Percentiles rank a stretch among this genome's conserved stretches.
Conservation (phyloP, 2,329 filamentous ascomycete genomes). For the Fusarium sarcochroum region DNA sequence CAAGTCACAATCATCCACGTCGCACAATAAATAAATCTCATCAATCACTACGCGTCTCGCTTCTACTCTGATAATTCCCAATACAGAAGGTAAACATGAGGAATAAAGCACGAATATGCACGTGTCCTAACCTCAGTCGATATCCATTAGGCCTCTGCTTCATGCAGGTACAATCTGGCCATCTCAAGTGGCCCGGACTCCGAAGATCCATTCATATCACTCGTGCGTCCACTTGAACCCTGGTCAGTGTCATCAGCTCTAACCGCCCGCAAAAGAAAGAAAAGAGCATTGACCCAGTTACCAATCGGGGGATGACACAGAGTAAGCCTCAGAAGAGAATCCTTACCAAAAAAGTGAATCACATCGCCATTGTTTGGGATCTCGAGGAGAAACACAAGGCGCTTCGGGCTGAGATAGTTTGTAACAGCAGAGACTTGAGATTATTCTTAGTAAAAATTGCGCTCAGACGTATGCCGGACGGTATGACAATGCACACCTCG, state of each 20-base stretch:
- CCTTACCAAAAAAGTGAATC: constrained; percentile 11
- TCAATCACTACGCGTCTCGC: constrained; percentile 13
- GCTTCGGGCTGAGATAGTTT: constrained; percentile 23
- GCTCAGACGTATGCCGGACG: constrained; percentile 5
- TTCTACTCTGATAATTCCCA: constrained; percentile 12
- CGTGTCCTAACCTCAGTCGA: constrained; percentile 36
- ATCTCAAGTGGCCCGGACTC: constrained; percentile 42
- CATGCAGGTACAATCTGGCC: constrained; percentile 49
- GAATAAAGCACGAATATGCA: constrained; percentile 16
- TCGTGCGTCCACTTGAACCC: constrained; percentile 18
- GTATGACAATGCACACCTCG: constrained; percentile 13
- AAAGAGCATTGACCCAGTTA: constrained; percentile 27
- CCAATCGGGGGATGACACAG: constrained; percentile 13
- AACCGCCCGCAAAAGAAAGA: constrained; percentile 28
- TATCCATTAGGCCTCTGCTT: constrained; percentile 32
- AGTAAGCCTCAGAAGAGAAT: constrained; percentile 20
- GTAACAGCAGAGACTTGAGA: constrained; percentile 9
- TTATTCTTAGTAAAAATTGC: constrained; percentile 29
- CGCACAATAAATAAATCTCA: constrained; percentile 6
- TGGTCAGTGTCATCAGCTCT: constrained; percentile 18
- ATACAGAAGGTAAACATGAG: constrained; percentile 25
- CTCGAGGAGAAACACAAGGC: constrained; percentile 36
- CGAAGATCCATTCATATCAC: constrained; percentile 43
- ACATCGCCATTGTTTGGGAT: constrained; percentile 26
- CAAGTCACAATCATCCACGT: constrained; percentile 20